Conservation (phyloP, 83 land plant species). For the Isoetes engelmannii region DNA sequence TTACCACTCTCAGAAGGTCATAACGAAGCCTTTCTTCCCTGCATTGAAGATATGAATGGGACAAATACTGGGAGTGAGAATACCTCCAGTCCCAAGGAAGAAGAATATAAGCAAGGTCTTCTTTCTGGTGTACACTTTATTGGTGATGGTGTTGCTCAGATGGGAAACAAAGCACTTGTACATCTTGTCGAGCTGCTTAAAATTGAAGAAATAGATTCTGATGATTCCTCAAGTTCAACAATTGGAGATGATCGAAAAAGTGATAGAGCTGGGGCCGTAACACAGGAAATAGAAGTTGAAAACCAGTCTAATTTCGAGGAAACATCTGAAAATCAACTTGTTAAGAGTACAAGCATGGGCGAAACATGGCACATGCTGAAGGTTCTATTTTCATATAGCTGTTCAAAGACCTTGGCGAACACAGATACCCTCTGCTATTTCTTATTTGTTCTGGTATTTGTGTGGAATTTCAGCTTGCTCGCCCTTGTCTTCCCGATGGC, state of each 20-base stretch:
- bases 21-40: too few relatives aligned
- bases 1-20: too few relatives aligned
- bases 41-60: too few relatives aligned
- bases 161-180: slow-evolving; percentile 88
- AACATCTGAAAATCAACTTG: background rate
- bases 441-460: slow-evolving; percentile 74
- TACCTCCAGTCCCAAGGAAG: too few relatives aligned
- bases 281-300: background rate
- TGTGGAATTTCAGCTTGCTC: slow-evolving; percentile 95
- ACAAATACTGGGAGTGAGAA: too few relatives aligned
- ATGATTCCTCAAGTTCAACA: slow-evolving; percentile 46
- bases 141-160: slow-evolving; percentile 87
- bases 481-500: slow-evolving; percentile 78
- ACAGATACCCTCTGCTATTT: slow-evolving; percentile 86
- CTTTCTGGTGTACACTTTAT: slow-evolving; percentile 74
- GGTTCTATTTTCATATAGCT: slow-evolving; percentile 47
- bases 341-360: slow-evolving; percentile 11
- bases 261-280: slow-evolving; percentile 3
- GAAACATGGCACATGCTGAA: slow-evolving; percentile 55
- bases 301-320: slow-evolving; percentile 22
- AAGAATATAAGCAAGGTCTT: slow-evolving; percentile 21
- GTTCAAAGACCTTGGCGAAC: slow-evolving; percentile 66
- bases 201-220: slow-evolving; percentile 54
- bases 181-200: slow-evolving; percentile 75
- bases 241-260: slow-evolving; percentile 46